Percentiles rank a stretch among this genome's conserved stretches.
These are phyloP conservation scores for Xylaria venustula DNA, from an alignment of 495 filamentous ascomycete genomes.

Conservation along the genomic window DNA sequence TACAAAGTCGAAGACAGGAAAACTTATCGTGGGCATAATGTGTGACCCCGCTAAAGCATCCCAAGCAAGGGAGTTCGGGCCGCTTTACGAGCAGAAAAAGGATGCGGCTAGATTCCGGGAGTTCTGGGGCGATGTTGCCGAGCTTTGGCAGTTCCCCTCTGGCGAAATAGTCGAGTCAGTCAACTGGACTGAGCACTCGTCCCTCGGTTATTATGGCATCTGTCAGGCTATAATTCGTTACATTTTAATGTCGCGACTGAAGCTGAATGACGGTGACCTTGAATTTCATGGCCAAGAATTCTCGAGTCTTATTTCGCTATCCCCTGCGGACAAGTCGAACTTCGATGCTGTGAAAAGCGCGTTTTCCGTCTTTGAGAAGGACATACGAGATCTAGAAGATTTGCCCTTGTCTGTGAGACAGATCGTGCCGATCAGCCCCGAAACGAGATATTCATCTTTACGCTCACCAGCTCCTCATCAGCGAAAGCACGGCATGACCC, in stretches of 20 bases:
- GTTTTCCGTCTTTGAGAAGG: conserved; percentile 69
- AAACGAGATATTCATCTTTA: conserved; percentile 71
- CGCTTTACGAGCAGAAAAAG: conserved; percentile 73
- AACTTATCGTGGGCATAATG: conserved; percentile 63
- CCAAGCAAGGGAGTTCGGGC: conserved; percentile 81
- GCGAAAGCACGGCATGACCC: conserved; percentile 33
- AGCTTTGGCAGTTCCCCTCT: conserved; percentile 71
- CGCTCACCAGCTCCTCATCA: conserved; percentile 44
- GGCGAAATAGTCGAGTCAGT: conserved; percentile 75
- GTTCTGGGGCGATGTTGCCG: conserved; percentile 75
- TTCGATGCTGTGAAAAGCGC: conserved; percentile 57
- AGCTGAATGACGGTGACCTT: conserved; percentile 50
- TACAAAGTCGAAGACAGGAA: conserved; percentile 18
- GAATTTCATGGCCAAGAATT: conserved; percentile 63
- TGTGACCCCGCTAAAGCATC: conserved; percentile 68
- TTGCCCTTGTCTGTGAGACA: conserved; percentile 80
- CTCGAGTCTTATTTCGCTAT: conserved; percentile 51
- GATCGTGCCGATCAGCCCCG: conserved; percentile 65
- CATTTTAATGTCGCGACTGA: conserved; percentile 62
- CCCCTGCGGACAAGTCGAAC: conserved; percentile 38
- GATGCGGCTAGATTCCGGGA: conserved; percentile 65
- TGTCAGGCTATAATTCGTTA: conserved; percentile 77
- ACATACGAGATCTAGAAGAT: conserved; percentile 70
- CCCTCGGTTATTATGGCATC: conserved; percentile 53
- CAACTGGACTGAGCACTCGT: conserved; percentile 68